phyloP scores from a whole-genome alignment of 139 green algal genomes.

The Astrephomene gubernaculifera region DNA sequence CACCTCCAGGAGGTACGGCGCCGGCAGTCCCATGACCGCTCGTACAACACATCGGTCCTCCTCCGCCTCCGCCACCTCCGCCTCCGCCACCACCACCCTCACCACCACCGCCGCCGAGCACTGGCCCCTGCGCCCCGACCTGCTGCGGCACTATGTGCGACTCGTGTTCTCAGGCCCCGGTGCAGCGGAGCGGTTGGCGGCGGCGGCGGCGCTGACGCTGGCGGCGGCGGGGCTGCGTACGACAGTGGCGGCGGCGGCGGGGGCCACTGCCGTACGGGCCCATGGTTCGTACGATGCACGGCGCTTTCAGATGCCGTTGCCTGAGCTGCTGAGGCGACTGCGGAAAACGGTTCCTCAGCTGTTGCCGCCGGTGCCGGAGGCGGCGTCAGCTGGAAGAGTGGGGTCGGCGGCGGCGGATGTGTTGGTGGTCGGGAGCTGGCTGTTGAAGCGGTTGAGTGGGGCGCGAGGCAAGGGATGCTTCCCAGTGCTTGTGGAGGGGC shows the following conservation, averaged over 20 bases:
- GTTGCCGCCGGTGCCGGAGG: neutral
- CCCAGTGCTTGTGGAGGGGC: neutral
- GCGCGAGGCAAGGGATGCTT: neutral
- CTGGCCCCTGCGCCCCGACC: constrained; percentile 4
- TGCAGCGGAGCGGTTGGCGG: neutral
- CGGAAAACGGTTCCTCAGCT: neutral
- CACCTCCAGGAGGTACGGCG: too few relatives aligned
- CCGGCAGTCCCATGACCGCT: too few relatives aligned
- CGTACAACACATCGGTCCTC: too few relatives aligned
- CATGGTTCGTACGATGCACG: too few relatives aligned
- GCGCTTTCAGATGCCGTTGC: constrained; percentile 1
- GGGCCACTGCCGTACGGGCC: too few relatives aligned
- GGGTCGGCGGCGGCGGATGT: neutral
- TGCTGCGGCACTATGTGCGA: constrained; percentile 14
- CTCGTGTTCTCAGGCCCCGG: neutral
- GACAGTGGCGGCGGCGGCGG: too few relatives aligned
- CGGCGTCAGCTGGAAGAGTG: too few relatives aligned
- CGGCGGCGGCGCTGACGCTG: constrained; percentile 12
- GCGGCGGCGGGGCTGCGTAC: constrained; percentile 12
- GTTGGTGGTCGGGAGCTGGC: neutral
- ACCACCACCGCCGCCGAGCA: neutral
- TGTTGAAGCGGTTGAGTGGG: constrained; percentile 15
- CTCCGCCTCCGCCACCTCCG: too few relatives aligned
- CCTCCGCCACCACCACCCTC: neutral
- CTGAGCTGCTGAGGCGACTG: neutral